Base-by-base conservation (phyloP, 2,329 filamentous ascomycete species). In the Lanzia echinophila region DNA sequence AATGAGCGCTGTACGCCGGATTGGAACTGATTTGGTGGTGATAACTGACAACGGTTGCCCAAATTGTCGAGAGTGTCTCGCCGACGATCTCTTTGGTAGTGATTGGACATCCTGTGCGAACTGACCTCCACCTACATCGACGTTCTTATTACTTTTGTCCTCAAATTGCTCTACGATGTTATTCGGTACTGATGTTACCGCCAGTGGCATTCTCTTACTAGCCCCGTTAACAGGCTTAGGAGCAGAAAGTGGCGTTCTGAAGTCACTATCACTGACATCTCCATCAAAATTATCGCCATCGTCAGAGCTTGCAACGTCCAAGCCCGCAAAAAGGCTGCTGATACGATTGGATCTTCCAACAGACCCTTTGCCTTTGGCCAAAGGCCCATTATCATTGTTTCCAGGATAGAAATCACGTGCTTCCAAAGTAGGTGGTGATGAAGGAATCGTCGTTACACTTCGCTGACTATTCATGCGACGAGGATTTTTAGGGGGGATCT, bases 311-410 rank as follows among this genome's bases (percentile, higher is more conserved):
- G 75, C 77, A 12, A 81, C 82, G 45, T 92, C 88, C 61, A 95
- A 94, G 0, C 88, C 88, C 32, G 88, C 87, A 69, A 94, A 94
- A n/a, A 95, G 74, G 66, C 88, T 94, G 70, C 87, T 92, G 47
- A 88, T 84, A 53, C 88, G 79, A 65, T 87, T 84, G 1, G 88
- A 79, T 56, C 84, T 79, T 66, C 87, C 75, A 2, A 83, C 79
- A 2, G 78, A 76, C 50, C 76, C 79, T 13, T 81, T 76, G 53
- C 62, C 65, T 44, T 63, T 66, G 17, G 84, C 83, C 39, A 90
- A 71, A 2, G 87, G 86, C 0, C 87, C 87, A 63, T 91, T 85
- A 63, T 94, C 88, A 63, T 91, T 90, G 67, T 90, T 89, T 0
- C 85, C 86, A 2, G 86, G 85, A 66, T 90, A 91, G 2, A 79